Evolutionary conservation across 2,329 filamentous ascomycete genomes (phyloP).

Genomic region (Karstenula rhodostoma): DNA sequence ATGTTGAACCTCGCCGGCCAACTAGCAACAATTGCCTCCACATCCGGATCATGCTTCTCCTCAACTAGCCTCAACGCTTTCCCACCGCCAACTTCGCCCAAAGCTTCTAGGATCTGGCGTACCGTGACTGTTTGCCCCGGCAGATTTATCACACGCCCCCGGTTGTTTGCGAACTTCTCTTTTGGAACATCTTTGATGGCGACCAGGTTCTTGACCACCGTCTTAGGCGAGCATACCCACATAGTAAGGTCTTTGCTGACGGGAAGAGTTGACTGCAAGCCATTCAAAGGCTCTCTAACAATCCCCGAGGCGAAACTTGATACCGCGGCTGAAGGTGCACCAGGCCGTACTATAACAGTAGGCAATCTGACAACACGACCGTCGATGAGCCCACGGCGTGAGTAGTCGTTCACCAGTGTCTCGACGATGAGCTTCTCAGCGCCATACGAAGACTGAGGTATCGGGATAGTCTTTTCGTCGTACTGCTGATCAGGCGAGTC

Average conservation of each 20-base stretch:
- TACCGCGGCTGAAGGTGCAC: conserved; percentile 64
- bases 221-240: conserved; percentile 64
- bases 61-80: conserved; percentile 58
- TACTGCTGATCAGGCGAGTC: conserved; percentile 53
- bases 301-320: conserved; percentile 67
- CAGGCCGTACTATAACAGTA: conserved; percentile 66
- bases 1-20: conserved; percentile 63
- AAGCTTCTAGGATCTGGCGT: conserved; percentile 62
- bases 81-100: conserved; percentile 59
- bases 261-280: conserved; percentile 58
- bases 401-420: conserved; percentile 66
- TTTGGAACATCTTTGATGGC: conserved; percentile 43
- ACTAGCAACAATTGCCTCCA: conserved; percentile 59
- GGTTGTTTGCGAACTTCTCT: conserved; percentile 48
- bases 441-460: conserved; percentile 67
- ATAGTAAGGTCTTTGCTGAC: conserved; percentile 57
- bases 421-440: conserved; percentile 63
- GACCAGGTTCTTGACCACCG: conserved; percentile 60
- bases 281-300: conserved; percentile 67
- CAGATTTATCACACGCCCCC: conserved; percentile 51
- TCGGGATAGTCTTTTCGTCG: conserved; percentile 55
- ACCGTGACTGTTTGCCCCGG: conserved; percentile 53
- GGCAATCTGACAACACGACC: conserved; percentile 66
- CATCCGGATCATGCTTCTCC: conserved; percentile 55
- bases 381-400: conserved; percentile 63